phyloP scores from a whole-genome alignment of 768 basidiomycete species.

The Sistotremastrum suecicum region DNA sequence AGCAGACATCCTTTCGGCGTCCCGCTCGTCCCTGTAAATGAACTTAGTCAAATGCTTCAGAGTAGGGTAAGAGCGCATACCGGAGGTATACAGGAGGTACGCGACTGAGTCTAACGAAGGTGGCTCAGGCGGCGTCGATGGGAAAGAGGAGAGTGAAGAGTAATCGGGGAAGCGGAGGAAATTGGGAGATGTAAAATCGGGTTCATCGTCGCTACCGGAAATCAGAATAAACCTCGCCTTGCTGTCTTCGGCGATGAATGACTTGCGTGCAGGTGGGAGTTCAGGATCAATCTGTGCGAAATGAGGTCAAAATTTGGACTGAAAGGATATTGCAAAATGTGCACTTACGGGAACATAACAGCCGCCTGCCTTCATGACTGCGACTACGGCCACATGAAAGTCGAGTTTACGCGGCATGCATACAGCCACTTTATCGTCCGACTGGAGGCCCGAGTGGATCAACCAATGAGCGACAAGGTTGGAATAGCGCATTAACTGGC shows the following conservation, averaged over 20 bases:
- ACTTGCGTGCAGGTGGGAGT: slow-evolving; percentile 29
- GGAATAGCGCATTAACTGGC: slow-evolving; percentile 20
- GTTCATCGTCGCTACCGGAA: slow-evolving; percentile 10
- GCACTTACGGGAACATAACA: slow-evolving; percentile 35
- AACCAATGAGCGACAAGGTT: slow-evolving; percentile 32
- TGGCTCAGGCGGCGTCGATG: no score
- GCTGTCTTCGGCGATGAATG: slow-evolving; percentile 30
- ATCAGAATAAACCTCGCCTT: slow-evolving; percentile 28
- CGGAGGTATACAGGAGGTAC: slow-evolving; percentile 37
- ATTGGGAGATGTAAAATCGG: no score
- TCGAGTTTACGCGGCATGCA: slow-evolving; percentile 28
- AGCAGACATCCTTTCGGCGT: slow-evolving; percentile 37
- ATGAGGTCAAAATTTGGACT: not conserved
- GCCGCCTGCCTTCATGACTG: slow-evolving; percentile 32
- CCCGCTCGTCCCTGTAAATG: slow-evolving; percentile 32
- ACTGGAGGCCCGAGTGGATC: slow-evolving; percentile 18
- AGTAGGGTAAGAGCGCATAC: slow-evolving; percentile 11
- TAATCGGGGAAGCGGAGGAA: no score
- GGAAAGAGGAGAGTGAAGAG: no score
- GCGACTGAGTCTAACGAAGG: slow-evolving; percentile 12
- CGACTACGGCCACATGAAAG: slow-evolving; percentile 30
- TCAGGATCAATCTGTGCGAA: slow-evolving; percentile 35
- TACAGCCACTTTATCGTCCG: slow-evolving; percentile 29
- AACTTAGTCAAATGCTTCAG: not conserved
- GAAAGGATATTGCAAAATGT: not conserved